A percentile compares a stretch with the other conserved stretches of the same genome.
These are phyloP conservation scores for Aspergillus heteromorphus DNA, from an alignment of 495 filamentous ascomycete genomes.

Conservation along the genomic window DNA sequence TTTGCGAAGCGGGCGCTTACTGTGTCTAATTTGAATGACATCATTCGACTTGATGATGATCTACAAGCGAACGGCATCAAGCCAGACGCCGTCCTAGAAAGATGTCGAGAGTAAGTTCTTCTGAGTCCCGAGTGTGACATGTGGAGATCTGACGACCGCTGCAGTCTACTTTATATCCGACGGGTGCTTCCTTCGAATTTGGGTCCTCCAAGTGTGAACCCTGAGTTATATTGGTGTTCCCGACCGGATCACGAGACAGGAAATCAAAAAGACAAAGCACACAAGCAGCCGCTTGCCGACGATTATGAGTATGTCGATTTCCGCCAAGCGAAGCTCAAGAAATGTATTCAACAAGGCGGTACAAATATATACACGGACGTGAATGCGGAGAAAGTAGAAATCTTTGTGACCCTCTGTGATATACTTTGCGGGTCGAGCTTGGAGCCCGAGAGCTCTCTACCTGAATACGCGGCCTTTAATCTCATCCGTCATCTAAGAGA, in stretches of 20 bases:
- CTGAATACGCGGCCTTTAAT: not conserved
- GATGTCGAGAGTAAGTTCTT: not conserved
- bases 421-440: not conserved
- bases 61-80: not conserved
- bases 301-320: not conserved
- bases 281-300: not conserved
- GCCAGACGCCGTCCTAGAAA: not conserved
- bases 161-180: not conserved
- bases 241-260: not conserved
- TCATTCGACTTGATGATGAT: not conserved
- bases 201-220: not conserved
- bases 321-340: not conserved
- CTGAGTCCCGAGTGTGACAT: not conserved
- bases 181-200: not conserved
- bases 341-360: not conserved
- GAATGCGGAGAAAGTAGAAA: not conserved
- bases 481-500: not conserved
- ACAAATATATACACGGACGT: not conserved
- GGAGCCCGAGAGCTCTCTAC: not conserved
- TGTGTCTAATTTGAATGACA: not conserved
- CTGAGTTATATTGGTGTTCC: not conserved
- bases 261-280: not conserved
- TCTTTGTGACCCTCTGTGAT: not conserved
- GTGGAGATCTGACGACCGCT: not conserved
- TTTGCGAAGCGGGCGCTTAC: not conserved